Base-by-base conservation (phyloP, 2,329 filamentous ascomycete species). In the Sclerotinia borealis region DNA sequence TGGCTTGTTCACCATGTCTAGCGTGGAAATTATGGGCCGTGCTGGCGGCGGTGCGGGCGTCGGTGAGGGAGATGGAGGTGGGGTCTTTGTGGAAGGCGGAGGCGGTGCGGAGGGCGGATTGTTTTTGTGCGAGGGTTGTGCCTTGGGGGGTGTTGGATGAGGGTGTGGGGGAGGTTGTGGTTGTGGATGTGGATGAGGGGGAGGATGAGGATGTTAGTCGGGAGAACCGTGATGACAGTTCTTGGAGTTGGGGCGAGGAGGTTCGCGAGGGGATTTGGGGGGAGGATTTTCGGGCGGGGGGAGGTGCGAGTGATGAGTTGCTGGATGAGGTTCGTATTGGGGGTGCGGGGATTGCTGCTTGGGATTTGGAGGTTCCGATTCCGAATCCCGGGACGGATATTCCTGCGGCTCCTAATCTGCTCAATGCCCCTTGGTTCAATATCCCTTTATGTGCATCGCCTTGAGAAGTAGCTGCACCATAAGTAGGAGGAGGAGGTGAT, bases 301-400 rank as follows among this genome's bases (percentile, higher is more conserved):
- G 50, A 22, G 66, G 48, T 52, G 63, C 37, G 31, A 59, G 64
- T 8, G 63, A 59, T 49, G 72, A 66, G 49, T 70, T 67, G 19
- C 31, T 25, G 29, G 34, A 54, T 43, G 59, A 43, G 22, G 17
- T 37, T 29, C 31, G 39, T 29, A 49, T 17, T 43, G 71, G n/a
- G 15, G 68, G 69, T 34, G 72, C 64, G 59, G 70, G 69, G 62
- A 72, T 22, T 43, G 72, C 61, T 45, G 76, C 52, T 75, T 76
- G 78, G 74, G 63, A 72, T 29, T 70, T 66, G 61, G 71, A 66
- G 64, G 70, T 72, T 3, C 83, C 83, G 65, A 90, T 88, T 19
- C 83, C 84, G 43, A 90, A 79, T 0, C 81, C 85, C n/a, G 87
- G 83, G 0, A 91, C 85, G 4, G 83, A 85, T 6, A 90, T 77